These are phyloP conservation scores for Cavenderia fasciculata DNA, from an alignment of 78 protist species.

Conservation along the genomic window DNA sequence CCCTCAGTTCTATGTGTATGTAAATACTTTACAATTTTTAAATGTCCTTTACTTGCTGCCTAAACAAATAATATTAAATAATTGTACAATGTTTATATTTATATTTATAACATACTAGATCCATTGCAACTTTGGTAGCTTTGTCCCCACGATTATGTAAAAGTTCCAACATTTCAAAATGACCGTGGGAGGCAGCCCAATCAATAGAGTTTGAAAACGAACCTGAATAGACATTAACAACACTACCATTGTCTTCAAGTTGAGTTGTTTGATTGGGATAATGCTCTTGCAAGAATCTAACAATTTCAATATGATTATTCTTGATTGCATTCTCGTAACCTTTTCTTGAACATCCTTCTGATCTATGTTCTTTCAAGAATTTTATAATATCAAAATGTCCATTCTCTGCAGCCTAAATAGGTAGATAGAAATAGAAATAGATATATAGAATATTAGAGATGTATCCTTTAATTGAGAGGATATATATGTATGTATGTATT, in stretches of 20 bases:
- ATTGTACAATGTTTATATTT: too few relatives aligned
- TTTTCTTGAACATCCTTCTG: background rate
- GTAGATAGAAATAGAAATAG: too few relatives aligned
- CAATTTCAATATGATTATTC: background rate
- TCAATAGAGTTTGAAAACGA: too few relatives aligned
- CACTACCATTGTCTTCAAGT: background rate
- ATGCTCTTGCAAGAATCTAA: background rate
- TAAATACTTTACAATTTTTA: too few relatives aligned
- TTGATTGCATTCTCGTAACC: background rate
- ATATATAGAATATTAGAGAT: too few relatives aligned
- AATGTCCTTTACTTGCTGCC: too few relatives aligned
- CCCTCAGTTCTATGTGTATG: too few relatives aligned
- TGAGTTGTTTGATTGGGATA: background rate
- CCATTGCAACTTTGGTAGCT: background rate
- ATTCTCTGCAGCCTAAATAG: background rate
- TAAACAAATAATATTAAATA: too few relatives aligned
- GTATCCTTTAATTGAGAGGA: too few relatives aligned
- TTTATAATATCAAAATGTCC: background rate
- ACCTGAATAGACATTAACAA: too few relatives aligned
- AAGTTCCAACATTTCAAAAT: background rate
- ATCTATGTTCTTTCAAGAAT: background rate
- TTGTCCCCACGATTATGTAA: background rate
- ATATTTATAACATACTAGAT: too few relatives aligned
- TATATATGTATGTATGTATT: too few relatives aligned
- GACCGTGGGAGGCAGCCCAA: conserved; percentile 2